Conservation (phyloP, 169 alveolate species). For the Plasmodium knowlesi region DNA sequence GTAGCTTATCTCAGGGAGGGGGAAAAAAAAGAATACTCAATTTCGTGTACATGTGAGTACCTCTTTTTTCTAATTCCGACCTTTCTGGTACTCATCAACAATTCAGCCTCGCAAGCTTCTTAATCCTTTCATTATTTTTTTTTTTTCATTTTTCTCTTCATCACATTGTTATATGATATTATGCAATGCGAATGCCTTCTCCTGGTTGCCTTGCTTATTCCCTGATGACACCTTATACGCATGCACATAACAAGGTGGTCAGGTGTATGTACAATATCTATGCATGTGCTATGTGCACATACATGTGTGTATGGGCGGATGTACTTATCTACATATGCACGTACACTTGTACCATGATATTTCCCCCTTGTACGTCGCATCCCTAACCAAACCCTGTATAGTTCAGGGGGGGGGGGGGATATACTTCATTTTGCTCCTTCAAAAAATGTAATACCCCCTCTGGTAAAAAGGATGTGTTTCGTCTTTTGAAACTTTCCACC, state of each 20-base stretch:
- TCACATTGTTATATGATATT: not conserved
- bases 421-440: not conserved
- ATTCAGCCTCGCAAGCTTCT: not conserved
- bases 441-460: not conserved
- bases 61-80: not conserved
- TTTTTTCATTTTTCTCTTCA: constrained; percentile 1
- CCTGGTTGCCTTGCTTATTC: not conserved
- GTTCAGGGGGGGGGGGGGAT: not conserved
- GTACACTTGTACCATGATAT: not conserved
- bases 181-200: not conserved
- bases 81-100: not conserved
- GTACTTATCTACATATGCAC: not conserved
- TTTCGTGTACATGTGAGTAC: not conserved
- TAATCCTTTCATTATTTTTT: not conserved
- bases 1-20: not conserved
- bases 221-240: not conserved
- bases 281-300: not conserved
- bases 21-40: not conserved
- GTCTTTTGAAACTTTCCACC: not conserved
- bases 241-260: not conserved
- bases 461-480: not conserved
- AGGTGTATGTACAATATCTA: not conserved
- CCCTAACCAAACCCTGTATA: not conserved
- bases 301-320: not conserved
- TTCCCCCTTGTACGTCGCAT: not conserved